Conservation (phyloP, 2,329 filamentous ascomycete genomes). For the Zymoseptoria pseudotritici region DNA sequence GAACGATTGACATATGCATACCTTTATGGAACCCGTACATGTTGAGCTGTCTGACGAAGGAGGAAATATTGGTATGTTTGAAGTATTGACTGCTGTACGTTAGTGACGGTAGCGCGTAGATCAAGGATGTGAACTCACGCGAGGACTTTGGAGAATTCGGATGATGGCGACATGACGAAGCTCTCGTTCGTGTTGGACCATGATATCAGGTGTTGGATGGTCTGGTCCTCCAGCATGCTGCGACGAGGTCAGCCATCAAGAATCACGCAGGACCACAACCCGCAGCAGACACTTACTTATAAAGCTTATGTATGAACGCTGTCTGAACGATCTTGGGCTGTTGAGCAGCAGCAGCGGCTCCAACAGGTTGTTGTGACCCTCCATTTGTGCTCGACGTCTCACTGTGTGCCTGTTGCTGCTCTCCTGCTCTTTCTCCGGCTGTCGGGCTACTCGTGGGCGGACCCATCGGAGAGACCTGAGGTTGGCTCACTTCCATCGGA, state of each 20-base stretch:
- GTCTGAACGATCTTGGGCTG: constrained; percentile 98
- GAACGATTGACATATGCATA: constrained; percentile 32
- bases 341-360: constrained; percentile 67
- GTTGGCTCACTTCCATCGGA: constrained; percentile 26
- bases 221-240: constrained; percentile 93
- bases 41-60: constrained; percentile 63
- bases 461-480: constrained; percentile 20
- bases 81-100: constrained; percentile 68
- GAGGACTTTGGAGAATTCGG: constrained; percentile 95
- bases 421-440: constrained; percentile 17
- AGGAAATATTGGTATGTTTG: constrained; percentile 74
- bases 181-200: constrained; percentile 93
- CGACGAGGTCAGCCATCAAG: constrained; percentile 26
- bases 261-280: neutral
- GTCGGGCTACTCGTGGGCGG: constrained; percentile 25
- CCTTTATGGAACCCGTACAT: constrained; percentile 60
- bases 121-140: constrained; percentile 57
- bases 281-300: constrained; percentile 61
- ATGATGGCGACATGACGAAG: constrained; percentile 97
- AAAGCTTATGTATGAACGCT: constrained; percentile 97
- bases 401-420: constrained; percentile 17
- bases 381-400: constrained; percentile 27
- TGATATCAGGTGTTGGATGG: constrained; percentile 90
- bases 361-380: constrained; percentile 40
- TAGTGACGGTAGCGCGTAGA: constrained; percentile 17